phyloP scores from a whole-genome alignment of 331 rosid genomes.

The Rosa hybrid region DNA sequence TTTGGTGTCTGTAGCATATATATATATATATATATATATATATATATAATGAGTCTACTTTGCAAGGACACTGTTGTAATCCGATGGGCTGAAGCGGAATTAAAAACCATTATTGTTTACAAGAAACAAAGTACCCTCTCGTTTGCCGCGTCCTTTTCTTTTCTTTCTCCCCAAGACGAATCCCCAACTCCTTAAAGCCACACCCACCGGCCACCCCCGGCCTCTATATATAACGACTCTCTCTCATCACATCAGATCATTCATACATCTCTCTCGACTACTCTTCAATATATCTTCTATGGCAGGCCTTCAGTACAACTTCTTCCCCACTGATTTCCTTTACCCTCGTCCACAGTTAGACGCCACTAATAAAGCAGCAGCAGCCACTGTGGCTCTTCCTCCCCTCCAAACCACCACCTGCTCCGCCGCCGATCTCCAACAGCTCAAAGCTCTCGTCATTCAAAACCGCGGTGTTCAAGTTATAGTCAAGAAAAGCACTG shows the following conservation, averaged over 20 bases:
- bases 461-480: constrained; percentile 2
- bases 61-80: too few species aligned
- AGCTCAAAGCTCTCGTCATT: constrained; percentile 3
- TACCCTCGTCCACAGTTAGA: constrained; percentile 28
- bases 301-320: constrained; percentile 45
- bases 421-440: not conserved
- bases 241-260: not conserved
- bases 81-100: too few species aligned
- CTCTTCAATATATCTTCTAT: constrained; percentile 1
- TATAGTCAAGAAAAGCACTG: not conserved
- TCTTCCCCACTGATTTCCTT: constrained; percentile 38
- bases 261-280: not conserved
- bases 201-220: too few species aligned
- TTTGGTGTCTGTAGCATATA: too few species aligned
- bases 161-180: too few species aligned
- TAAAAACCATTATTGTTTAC: too few species aligned
- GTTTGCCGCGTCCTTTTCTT: too few species aligned
- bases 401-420: not conserved
- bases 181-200: too few species aligned
- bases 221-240: too few species aligned
- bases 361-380: not conserved
- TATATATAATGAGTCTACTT: too few species aligned
- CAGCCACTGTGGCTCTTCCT: not conserved
- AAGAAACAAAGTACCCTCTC: too few species aligned
- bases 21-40: too few species aligned